Conservation (phyloP, 2,329 filamentous ascomycete genomes). For the Fusarium verrucosum region DNA sequence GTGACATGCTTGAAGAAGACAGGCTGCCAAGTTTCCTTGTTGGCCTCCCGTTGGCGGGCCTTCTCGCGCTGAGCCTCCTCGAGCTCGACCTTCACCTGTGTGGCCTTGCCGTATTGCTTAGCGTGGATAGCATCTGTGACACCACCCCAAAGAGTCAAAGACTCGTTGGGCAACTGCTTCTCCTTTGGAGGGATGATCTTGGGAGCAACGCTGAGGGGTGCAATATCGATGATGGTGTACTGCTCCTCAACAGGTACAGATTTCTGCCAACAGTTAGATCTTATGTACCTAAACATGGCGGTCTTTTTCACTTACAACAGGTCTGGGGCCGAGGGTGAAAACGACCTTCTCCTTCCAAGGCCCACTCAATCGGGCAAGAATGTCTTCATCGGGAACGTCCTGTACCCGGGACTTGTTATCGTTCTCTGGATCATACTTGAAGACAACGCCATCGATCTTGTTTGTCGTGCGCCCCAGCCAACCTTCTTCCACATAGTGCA, state of each 20-base stretch:
- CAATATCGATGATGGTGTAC: constrained; percentile 84
- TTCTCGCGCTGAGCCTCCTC: constrained; percentile 90
- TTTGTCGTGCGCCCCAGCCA: constrained; percentile 94
- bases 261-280: constrained; percentile 46
- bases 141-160: constrained; percentile 83
- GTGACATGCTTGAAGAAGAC: constrained; percentile 79
- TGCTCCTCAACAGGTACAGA: constrained; percentile 65
- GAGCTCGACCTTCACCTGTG: constrained; percentile 86
- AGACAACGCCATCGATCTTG: constrained; percentile 89
- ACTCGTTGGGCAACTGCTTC: constrained; percentile 87
- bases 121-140: constrained; percentile 86
- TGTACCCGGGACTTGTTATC: constrained; percentile 82
- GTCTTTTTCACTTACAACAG: constrained; percentile 62
- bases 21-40: constrained; percentile 79
- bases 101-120: constrained; percentile 87
- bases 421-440: constrained; percentile 87
- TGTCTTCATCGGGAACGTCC: constrained; percentile 85
- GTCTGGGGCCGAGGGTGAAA: constrained; percentile 68
- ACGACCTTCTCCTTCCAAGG: constrained; percentile 81
- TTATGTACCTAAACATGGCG: background rate
- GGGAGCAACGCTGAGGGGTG: constrained; percentile 79
- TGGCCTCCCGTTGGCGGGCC: constrained; percentile 79
- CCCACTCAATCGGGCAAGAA: constrained; percentile 84
- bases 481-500: constrained; percentile 93
- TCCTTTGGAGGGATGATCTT: constrained; percentile 83